phyloP scores from a whole-genome alignment of 108 stramenopile genomes.

The Stephanodiscus triporus region DNA sequence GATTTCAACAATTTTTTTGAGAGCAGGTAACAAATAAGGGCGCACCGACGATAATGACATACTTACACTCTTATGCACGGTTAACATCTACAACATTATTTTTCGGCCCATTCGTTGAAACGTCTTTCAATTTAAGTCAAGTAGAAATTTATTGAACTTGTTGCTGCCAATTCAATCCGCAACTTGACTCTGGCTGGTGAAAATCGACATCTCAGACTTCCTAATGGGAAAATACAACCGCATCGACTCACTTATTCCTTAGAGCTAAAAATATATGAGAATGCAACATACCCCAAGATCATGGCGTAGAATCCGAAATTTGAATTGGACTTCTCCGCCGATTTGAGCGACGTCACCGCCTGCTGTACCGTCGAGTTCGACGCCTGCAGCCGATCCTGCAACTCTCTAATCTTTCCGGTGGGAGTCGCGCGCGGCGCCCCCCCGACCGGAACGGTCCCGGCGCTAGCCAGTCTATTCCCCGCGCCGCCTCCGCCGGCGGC shows the following conservation, averaged over 20 bases:
- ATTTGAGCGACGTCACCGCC: constrained; percentile 79
- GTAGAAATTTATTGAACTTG: not conserved
- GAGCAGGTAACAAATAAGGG: too few species aligned
- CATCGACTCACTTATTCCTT: constrained; percentile 6
- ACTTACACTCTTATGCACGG: too few species aligned
- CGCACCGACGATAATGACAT: too few species aligned
- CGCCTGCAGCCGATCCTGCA: constrained; percentile 79
- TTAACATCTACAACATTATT: too few species aligned
- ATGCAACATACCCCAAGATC: constrained; percentile 91
- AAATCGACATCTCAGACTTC: not conserved
- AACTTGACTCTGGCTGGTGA: too few species aligned
- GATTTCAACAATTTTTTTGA: too few species aligned
- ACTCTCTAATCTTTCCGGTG: constrained; percentile 86
- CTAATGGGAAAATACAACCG: not conserved
- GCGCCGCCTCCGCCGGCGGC: constrained; percentile 58
- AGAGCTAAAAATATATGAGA: constrained; percentile 81
- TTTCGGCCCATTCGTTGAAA: too few species aligned
- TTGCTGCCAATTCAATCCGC: too few species aligned
- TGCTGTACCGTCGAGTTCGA: constrained; percentile 83
- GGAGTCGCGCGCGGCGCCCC: constrained; percentile 68
- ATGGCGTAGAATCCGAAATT: constrained; percentile 88
- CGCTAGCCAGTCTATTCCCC: constrained; percentile 50
- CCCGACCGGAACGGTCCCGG: constrained; percentile 43
- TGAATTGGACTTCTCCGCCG: constrained; percentile 59
- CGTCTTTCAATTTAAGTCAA: not conserved